phyloP scores from a whole-genome alignment of 148 eudicot species.

The Vaccinium darrowii region DNA sequence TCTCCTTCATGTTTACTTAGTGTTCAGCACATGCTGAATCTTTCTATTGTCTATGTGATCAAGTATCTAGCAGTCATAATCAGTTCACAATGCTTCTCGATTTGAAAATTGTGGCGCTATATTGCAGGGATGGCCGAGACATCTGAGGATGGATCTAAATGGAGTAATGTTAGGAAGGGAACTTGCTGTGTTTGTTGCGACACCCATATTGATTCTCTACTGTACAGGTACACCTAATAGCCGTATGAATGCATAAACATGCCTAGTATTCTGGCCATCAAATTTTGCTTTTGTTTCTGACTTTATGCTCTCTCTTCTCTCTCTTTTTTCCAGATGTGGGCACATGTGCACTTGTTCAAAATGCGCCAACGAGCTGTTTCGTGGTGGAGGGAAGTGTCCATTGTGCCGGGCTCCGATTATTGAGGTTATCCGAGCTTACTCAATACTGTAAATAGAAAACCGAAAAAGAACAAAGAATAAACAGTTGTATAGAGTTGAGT shows the following conservation, averaged over 20 bases:
- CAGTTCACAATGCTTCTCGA: not conserved
- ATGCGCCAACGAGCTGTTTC: constrained; percentile 88
- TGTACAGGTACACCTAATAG: constrained; percentile 70
- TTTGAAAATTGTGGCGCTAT: not conserved
- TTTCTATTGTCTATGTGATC: not conserved
- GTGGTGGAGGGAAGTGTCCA: constrained; percentile 94
- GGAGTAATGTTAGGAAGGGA: constrained; percentile 89
- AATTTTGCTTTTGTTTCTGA: not conserved
- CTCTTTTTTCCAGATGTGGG: constrained; percentile 64
- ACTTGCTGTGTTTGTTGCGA: constrained; percentile 97
- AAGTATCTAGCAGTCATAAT: not conserved
- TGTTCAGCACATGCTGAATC: not conserved
- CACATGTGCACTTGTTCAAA: constrained; percentile 98
- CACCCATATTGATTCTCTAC: constrained; percentile 83
- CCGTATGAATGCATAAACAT: not conserved
- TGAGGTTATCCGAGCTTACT: constrained; percentile 92
- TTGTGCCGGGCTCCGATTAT: constrained; percentile 95
- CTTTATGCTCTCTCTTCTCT: not conserved
- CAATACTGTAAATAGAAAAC: constrained; percentile 60
- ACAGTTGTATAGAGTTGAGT: constrained; percentile 8
- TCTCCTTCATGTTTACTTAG: not conserved
- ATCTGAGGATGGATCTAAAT: constrained; percentile 89
- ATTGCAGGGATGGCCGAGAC: constrained; percentile 59
- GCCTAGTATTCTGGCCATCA: not conserved
- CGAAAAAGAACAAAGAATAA: not conserved